These are phyloP conservation scores for Yarrowia hollandica DNA, from an alignment of 805 yeast genomes.

Conservation along the genomic window DNA sequence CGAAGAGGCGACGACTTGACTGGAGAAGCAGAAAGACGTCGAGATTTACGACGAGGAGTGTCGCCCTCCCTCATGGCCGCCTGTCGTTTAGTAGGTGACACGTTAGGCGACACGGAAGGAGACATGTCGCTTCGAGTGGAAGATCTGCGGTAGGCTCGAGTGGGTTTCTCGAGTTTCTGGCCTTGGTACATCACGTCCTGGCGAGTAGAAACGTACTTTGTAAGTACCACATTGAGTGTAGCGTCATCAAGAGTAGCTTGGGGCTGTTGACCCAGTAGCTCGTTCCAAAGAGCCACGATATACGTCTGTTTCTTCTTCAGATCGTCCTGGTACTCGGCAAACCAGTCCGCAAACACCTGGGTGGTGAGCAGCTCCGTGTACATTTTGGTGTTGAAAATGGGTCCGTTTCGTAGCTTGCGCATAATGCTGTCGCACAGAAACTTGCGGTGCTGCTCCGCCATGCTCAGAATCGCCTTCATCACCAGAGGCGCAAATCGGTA, in stretches of 20 bases:
- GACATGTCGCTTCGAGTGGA: neutral
- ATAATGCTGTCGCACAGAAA: slow-evolving; percentile 4
- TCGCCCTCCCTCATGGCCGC: neutral
- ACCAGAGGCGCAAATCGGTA: slow-evolving; percentile 23
- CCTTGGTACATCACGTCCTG: slow-evolving; percentile 20
- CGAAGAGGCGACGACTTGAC: slow-evolving; percentile 5
- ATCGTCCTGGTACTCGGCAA: neutral
- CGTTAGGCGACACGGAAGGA: neutral
- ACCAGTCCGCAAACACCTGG: neutral
- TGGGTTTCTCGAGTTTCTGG: neutral
- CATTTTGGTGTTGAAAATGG: neutral
- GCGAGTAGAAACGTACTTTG: slow-evolving; percentile 18
- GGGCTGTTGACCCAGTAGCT: neutral
- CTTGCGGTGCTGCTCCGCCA: neutral
- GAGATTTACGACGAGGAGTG: neutral
- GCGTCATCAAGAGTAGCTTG: neutral
- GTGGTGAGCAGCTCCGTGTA: neutral
- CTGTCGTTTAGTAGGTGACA: slow-evolving; percentile 1
- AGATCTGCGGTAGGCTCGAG: neutral
- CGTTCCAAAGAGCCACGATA: slow-evolving; percentile 1
- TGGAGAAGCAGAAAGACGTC: neutral
- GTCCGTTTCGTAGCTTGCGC: neutral
- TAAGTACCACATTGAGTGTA: neutral
- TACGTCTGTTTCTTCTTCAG: neutral
- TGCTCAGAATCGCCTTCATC: neutral